These are phyloP conservation scores for Zopfia rhizophila DNA, from an alignment of 2,329 filamentous ascomycete species.

Conservation along the genomic window DNA sequence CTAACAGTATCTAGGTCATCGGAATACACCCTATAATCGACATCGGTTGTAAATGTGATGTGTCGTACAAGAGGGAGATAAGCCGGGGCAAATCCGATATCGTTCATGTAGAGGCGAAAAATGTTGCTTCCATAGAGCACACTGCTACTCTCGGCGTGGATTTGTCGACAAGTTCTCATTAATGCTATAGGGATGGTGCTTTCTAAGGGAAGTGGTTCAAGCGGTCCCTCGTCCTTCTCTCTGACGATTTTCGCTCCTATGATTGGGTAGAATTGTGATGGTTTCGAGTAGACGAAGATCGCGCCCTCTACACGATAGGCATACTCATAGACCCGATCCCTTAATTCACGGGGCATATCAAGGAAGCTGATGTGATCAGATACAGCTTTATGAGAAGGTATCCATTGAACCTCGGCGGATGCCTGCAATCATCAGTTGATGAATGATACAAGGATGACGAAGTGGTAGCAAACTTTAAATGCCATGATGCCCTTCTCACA, in stretches of 20 bases:
- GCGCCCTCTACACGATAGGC: constrained; percentile 36
- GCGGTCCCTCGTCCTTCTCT: constrained; percentile 33
- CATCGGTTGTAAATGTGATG: constrained; percentile 32
- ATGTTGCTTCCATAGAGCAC: constrained; percentile 61
- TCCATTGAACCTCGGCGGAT: constrained; percentile 24
- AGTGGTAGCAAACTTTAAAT: too few species aligned
- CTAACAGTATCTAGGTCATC: constrained; percentile 35
- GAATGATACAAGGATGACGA: too few species aligned
- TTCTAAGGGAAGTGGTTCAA: constrained; percentile 32
- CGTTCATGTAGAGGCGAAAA: constrained; percentile 48
- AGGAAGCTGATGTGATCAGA: constrained; percentile 31
- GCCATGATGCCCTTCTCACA: too few species aligned
- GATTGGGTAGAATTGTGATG: constrained; percentile 20
- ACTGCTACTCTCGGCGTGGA: constrained; percentile 54
- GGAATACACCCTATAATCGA: constrained; percentile 33
- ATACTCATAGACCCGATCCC: constrained; percentile 38
- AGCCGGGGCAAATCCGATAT: constrained; percentile 23
- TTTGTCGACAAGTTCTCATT: constrained; percentile 53
- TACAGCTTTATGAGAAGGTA: constrained; percentile 30
- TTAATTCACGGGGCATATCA: constrained; percentile 44
- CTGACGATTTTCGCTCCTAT: constrained; percentile 36
- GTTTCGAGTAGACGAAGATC: constrained; percentile 38
- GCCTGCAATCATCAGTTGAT: constrained; percentile 4
- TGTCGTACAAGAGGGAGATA: constrained; percentile 35
- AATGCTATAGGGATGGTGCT: constrained; percentile 31